Evolutionary conservation across 2,329 filamentous ascomycete genomes (phyloP), one percentile per base, ranked within the genome.

Genomic region (Rosellinia necatrix): DNA sequence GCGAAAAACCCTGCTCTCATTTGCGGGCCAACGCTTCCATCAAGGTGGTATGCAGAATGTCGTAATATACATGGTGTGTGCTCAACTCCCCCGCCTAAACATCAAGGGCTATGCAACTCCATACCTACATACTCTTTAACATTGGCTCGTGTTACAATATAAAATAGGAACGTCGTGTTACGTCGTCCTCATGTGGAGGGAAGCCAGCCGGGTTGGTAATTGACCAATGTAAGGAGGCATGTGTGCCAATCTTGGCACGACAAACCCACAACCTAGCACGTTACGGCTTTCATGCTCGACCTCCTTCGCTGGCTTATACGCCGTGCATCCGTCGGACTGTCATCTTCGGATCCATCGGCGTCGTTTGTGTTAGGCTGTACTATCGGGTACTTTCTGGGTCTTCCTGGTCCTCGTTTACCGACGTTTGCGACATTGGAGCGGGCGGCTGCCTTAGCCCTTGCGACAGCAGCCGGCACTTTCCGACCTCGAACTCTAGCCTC

Each of bases 401-500:
- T 58, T 17, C 67, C 66, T 21, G 62, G 60, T 7, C 60, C 60
- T 34, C 62, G 62, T 53, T 63, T 69, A 30, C 49, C 61, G 2
- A 60, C 53, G 29, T 54, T 32, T n/a, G 46, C 48, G 7, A 48
- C 38, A 8, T 12, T 50, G 2, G 54, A 42, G 17, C 40, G 38
- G 4, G 25, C 29, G 13, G 48, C 30, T 19, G 35, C 15, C 19
- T 21, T 56, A 6, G 49, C 17, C 9, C 3, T 49, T n/a, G 44
- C n/a, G 17, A 48, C 48, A 10, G 13, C 24, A 22, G 51, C 27
- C 3, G 67, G 61, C 2, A 61, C 22, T 40, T 67, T 70, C 13
- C 75, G 68, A 1, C 81, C 81, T 1, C 82, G 73, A 0, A 78
- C 78, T 58, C 70, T 78, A 37, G 78, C 77, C 71, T 93, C 90